A percentile compares a stretch with the other conserved stretches of the same genome.
phyloP scores from a whole-genome alignment of 768 basidiomycete genomes.

The Tricholoma flavovirens region DNA sequence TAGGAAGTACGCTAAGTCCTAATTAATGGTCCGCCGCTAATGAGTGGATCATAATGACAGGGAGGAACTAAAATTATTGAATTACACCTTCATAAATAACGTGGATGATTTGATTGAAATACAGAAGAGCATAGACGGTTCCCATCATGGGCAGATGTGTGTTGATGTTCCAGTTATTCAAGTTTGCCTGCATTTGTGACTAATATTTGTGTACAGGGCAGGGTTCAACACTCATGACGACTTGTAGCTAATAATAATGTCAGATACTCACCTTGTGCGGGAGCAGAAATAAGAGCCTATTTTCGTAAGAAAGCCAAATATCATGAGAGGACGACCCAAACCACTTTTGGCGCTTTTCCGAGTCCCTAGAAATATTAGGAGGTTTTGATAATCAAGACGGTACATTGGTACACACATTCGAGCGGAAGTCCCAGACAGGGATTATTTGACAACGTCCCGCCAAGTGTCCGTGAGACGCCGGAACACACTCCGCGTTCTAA shows the following conservation, averaged over 20 bases:
- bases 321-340: no score
- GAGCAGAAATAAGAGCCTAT: no score
- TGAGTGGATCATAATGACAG: neutral
- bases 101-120: neutral
- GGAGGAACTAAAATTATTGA: neutral
- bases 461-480: neutral
- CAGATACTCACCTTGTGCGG: no score
- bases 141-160: neutral
- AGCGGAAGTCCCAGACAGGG: no score
- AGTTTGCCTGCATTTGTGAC: no score
- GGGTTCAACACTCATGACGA: neutral
- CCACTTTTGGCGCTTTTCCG: no score
- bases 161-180: neutral
- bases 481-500: neutral
- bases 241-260: neutral
- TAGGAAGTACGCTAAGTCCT: neutral
- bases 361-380: neutral
- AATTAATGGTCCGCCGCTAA: neutral
- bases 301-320: no score
- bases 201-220: neutral
- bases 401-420: no score
- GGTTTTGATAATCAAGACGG: no score
- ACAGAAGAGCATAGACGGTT: neutral
- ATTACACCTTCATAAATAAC: neutral
- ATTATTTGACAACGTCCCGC: no score